Base-by-base conservation (phyloP, 2,329 filamentous ascomycete species). In the Biscogniauxia mediterranea region DNA sequence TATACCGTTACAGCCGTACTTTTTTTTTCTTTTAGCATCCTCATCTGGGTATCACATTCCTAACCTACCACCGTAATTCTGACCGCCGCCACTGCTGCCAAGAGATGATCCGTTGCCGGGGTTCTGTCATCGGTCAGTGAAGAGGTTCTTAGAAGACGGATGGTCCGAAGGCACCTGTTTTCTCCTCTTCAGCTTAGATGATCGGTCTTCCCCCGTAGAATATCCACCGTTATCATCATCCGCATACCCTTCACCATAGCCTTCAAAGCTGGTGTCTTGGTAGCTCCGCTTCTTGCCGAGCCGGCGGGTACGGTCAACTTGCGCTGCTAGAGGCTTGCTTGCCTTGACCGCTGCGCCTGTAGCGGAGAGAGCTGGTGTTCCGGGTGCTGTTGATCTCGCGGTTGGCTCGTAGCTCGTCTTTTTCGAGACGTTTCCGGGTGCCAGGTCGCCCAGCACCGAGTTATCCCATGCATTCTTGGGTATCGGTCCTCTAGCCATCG, bases 251-350 rank as follows among this genome's bases (percentile, higher is more conserved):
- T 92, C 89, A 52, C 85, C 84, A 69, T 93, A 93, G 51, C 90
- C 90, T 69, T 90, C 87, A 70, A 85, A 93, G 69, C 88, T 91
- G 68, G 82, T 84, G 65, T 93, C 90, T 49, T 88, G 87, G 71
- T 93, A 93, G 64, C 87, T 85, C 54, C 91, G 84, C 80, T 93
- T 93, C 79, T 90, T 91, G 64, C 85, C 82, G 59, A 81, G 79
- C 54, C 90, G 83, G 68, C 88, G 87, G 38, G 89, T 86, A 58
- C 90, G 81, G 49, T 79, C 74, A 11, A 77, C 75, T 59, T 85
- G 81, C 32, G 80, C 74, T n/a, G 73, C 75, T 26, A 75, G 69
- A 21, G 74, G 62, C 50, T 77, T 76, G 53, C 57, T 65, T 51
- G 68, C 49, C 56, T 73, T 74, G 60, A 61, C 60, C 8, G 62